Evolutionary conservation across 352 stramenopile species (phyloP), one percentile per base, ranked within the genome.

Genomic region (Phytophthora pseudosyringae): DNA sequence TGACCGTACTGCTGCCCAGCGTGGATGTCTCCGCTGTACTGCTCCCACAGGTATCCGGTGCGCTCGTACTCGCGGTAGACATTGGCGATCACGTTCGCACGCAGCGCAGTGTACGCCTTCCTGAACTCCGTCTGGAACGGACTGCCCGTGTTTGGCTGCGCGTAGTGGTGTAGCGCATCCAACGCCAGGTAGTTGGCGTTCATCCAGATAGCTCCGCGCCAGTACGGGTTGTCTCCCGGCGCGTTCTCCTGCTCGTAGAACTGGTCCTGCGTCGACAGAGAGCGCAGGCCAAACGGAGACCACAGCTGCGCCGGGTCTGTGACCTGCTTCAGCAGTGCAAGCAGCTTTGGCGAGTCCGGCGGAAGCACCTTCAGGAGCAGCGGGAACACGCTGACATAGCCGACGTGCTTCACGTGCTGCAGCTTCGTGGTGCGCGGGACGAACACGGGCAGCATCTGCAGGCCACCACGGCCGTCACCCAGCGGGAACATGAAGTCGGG

Each of bases 121-220:
- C 43, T 40, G 43, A 86, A 86, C n/a, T 80, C 59, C 0, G 44
- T 40, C 36, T 81, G 77, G 55, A 78, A 89, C 36, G 81, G 75
- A 60, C 75, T 83, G 13, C 59, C 62, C 4, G 65, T 78, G 11
- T 49, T 65, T 1, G 69, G 62, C 18, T 82, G 48, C 16, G 75
- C 78, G 54, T 97, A 97, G 66, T 94, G 59, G 51, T 96, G 76
- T 28, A 97, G 75, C 21, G 90, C 88, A 64, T 84, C 75, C 29
- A 98, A 59, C 47, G 90, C 90, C 26, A 98, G 73, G 66, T 97
- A 98, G 75, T 98, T 98, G 13, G 90, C 67, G 62, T 97, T 97
- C 53, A 98, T 93, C 95, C 95, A 98, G 58, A 98, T 97, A 36
- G 93, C 81, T 36, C 95, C 95, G 48, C 95, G 85, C 94, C 94